Percentiles rank a stretch among this genome's conserved stretches.
phyloP scores from a whole-genome alignment of 1,139 yeast genomes.

The Entelexis sorbosivorans region DNA sequence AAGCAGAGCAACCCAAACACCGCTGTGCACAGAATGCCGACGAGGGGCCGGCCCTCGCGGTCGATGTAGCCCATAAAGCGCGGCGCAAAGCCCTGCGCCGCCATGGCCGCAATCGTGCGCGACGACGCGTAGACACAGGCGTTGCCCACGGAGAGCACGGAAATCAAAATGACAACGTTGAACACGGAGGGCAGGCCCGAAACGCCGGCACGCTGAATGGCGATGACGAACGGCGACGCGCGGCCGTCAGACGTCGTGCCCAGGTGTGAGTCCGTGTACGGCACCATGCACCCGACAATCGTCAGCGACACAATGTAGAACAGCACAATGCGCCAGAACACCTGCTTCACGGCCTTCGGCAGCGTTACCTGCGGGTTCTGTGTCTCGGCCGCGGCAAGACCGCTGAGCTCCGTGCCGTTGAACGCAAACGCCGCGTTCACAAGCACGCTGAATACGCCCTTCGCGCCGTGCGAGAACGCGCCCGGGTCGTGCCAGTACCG shows the following conservation, averaged over 20 bases:
- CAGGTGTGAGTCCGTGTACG: slow-evolving; percentile 44
- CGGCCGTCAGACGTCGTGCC: slow-evolving; percentile 40
- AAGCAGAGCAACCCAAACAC: slow-evolving; percentile 58
- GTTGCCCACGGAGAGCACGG: slow-evolving; percentile 66
- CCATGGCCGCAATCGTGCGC: slow-evolving; percentile 69
- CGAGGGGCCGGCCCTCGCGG: slow-evolving; percentile 61
- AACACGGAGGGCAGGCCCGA: slow-evolving; percentile 55
- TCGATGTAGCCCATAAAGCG: slow-evolving; percentile 60
- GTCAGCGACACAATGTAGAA: slow-evolving; percentile 53
- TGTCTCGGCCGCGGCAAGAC: slow-evolving; percentile 61
- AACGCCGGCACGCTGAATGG: slow-evolving; percentile 48
- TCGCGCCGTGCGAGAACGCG: slow-evolving; percentile 54
- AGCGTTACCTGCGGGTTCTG: slow-evolving; percentile 56
- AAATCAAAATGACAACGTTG: slow-evolving; percentile 60
- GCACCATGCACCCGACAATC: slow-evolving; percentile 54
- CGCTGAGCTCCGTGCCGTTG: slow-evolving; percentile 64
- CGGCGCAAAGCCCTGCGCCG: slow-evolving; percentile 77
- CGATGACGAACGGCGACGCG: slow-evolving; percentile 68
- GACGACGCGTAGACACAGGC: slow-evolving; percentile 70
- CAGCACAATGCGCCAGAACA: slow-evolving; percentile 58
- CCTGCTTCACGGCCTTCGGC: slow-evolving; percentile 64
- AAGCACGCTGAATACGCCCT: slow-evolving; percentile 70
- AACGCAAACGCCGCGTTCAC: slow-evolving; percentile 84
- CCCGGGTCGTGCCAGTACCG: slow-evolving; percentile 56
- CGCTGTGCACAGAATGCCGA: slow-evolving; percentile 49